A percentile compares a stretch with the other conserved stretches of the same genome.
These are phyloP conservation scores for Moesziomyces sp. DNA, from an alignment of 1,284 basidiomycete genomes.

Conservation along the genomic window DNA sequence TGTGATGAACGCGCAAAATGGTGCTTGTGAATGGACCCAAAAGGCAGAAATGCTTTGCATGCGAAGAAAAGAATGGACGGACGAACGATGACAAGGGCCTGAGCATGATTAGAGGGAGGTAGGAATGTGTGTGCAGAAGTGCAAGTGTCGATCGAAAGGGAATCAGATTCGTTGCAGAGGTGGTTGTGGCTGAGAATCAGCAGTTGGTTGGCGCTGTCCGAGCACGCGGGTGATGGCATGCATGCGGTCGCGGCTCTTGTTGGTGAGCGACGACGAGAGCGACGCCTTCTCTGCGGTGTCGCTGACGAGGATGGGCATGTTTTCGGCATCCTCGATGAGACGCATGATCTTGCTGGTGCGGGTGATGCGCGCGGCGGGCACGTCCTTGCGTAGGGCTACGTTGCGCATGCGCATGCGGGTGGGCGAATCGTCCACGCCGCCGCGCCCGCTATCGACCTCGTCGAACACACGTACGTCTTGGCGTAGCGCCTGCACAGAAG, in stretches of 20 bases:
- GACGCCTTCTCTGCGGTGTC: background rate
- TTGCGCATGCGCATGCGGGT: constrained; percentile 6
- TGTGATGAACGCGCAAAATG: no score
- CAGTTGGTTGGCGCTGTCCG: constrained; percentile 17
- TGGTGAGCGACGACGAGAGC: constrained; percentile 22
- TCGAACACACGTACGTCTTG: constrained; percentile 14
- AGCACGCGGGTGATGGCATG: constrained; percentile 36
- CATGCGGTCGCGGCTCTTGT: constrained; percentile 29
- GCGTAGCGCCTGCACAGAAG: constrained; percentile 12
- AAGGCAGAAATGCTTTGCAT: background rate
- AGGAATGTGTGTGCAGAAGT: background rate
- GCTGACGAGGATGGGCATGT: constrained; percentile 8
- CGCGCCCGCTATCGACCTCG: constrained; percentile 1
- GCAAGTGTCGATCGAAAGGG: background rate
- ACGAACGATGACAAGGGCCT: background rate
- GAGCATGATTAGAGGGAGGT: background rate
- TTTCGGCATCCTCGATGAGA: constrained; percentile 40
- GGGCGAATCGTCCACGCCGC: constrained; percentile 15
- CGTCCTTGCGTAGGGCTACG: constrained; percentile 23
- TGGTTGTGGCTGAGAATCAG: background rate
- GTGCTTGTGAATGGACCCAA: no score
- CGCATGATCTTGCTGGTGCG: constrained; percentile 48
- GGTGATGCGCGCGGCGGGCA: constrained; percentile 20
- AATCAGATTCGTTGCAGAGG: background rate
- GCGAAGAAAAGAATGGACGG: background rate